Conservation (phyloP, 2,329 filamentous ascomycete species). For the Xylaria sp. region DNA sequence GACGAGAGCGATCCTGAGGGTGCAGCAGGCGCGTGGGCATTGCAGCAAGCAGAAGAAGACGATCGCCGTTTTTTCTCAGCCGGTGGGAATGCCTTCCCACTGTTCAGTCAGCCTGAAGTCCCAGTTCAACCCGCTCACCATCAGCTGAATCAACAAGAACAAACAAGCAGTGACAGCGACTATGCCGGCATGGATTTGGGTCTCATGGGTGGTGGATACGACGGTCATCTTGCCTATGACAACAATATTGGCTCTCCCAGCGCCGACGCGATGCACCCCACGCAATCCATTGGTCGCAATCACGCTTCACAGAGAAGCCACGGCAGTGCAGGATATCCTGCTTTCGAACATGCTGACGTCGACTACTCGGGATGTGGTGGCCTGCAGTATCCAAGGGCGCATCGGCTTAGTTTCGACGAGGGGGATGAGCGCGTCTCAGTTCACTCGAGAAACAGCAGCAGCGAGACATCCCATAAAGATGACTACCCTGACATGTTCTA, state of each 20-base stretch:
- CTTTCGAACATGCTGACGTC: slow-evolving; percentile 61
- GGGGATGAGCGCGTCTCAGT: slow-evolving; percentile 70
- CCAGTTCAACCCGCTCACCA: slow-evolving; percentile 35
- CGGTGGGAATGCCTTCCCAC: slow-evolving; percentile 44
- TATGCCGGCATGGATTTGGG: slow-evolving; percentile 67
- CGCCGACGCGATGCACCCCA: slow-evolving; percentile 38
- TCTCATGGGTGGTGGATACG: slow-evolving; percentile 67
- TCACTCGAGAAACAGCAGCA: slow-evolving; percentile 51
- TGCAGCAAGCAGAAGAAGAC: slow-evolving; percentile 80
- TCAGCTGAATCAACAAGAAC: slow-evolving; percentile 42
- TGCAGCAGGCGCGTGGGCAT: slow-evolving; percentile 73
- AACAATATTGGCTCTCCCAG: slow-evolving; percentile 40
- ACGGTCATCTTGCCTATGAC: slow-evolving; percentile 48
- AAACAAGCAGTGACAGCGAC: slow-evolving; percentile 65
- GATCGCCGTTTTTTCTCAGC: slow-evolving; percentile 54
- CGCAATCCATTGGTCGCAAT: slow-evolving; percentile 41
- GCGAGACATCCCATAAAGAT: slow-evolving; percentile 62
- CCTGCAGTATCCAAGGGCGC: slow-evolving; percentile 65
- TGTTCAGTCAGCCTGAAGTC: slow-evolving; percentile 37
- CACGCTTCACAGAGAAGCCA: slow-evolving; percentile 36
- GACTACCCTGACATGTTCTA: slow-evolving; percentile 91
- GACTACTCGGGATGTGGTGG: slow-evolving; percentile 91
- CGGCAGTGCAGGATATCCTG: slow-evolving; percentile 38
- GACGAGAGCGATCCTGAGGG: slow-evolving; percentile 88
- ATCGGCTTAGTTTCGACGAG: slow-evolving; percentile 85